These are phyloP conservation scores for Fusarium anthophilum DNA, from an alignment of 2,329 filamentous ascomycete genomes.

Conservation along the genomic window DNA sequence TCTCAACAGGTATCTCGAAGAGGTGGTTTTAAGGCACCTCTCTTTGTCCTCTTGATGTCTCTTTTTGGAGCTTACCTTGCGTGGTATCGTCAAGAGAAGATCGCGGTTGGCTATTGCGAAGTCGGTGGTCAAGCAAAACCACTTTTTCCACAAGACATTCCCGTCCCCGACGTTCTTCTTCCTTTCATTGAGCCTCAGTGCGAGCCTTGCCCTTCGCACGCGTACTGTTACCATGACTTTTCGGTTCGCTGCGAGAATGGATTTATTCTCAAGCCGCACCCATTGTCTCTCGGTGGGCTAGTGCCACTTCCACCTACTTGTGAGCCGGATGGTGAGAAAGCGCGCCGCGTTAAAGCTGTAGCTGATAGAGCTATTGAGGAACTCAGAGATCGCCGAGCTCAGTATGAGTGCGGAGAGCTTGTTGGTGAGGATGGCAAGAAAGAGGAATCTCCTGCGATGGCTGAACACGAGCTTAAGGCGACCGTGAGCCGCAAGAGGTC, in stretches of 20 bases:
- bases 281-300: slow-evolving; percentile 81
- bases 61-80: slow-evolving; percentile 76
- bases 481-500: slow-evolving; percentile 78
- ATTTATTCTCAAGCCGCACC: slow-evolving; percentile 86
- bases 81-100: slow-evolving; percentile 94
- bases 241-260: slow-evolving; percentile 84
- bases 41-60: slow-evolving; percentile 76
- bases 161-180: slow-evolving; percentile 76
- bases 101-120: slow-evolving; percentile 95
- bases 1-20: slow-evolving; percentile 49
- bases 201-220: slow-evolving; percentile 89
- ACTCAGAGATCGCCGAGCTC: slow-evolving; percentile 83
- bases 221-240: slow-evolving; percentile 84
- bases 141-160: slow-evolving; percentile 59
- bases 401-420: slow-evolving; percentile 88
- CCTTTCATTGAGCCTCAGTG: slow-evolving; percentile 80
- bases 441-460: slow-evolving; percentile 65
- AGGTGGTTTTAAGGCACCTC: slow-evolving; percentile 67
- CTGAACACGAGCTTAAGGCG: slow-evolving; percentile 80
- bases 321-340: slow-evolving; percentile 94
- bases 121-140: slow-evolving; percentile 72
- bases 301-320: slow-evolving; percentile 90
- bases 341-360: slow-evolving; percentile 84
- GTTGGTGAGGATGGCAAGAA: slow-evolving; percentile 68
- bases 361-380: slow-evolving; percentile 89